These are phyloP conservation scores for Metroxylon sagu DNA, from an alignment of 176 grass and related monocot species.

Conservation along the genomic window DNA sequence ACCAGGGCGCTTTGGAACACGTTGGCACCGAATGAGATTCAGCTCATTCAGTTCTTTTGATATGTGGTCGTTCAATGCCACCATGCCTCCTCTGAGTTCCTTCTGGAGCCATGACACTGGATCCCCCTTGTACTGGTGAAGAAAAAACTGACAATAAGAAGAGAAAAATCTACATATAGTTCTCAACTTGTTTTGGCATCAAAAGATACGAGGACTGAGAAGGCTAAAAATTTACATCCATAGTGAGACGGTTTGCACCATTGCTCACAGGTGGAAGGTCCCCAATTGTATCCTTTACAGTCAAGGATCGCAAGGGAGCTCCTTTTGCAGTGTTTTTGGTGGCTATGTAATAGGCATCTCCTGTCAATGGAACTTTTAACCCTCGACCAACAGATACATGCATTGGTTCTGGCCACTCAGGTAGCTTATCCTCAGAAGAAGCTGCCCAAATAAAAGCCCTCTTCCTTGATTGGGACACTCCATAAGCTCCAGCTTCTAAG, in stretches of 20 bases:
- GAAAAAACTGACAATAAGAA: conserved; percentile 2
- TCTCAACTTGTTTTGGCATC: too few species aligned
- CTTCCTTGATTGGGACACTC: conserved; percentile 95
- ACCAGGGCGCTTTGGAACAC: conserved; percentile 47
- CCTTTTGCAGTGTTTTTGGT: conserved; percentile 63
- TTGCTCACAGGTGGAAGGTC: conserved; percentile 74
- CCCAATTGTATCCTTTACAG: conserved; percentile 77
- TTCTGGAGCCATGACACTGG: conserved; percentile 93
- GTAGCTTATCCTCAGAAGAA: conserved; percentile 74
- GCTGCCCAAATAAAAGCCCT: conserved; percentile 97
- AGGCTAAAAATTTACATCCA: conserved; percentile 42
- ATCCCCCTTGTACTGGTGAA: conserved; percentile 50
- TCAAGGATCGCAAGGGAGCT: conserved; percentile 79
- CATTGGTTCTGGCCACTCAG: conserved; percentile 94
- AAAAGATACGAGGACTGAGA: too few species aligned
- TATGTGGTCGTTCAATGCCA: conserved; percentile 46
- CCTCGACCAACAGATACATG: conserved; percentile 82
- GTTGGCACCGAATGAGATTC: conserved; percentile 58
- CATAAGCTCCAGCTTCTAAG: conserved; percentile 82
- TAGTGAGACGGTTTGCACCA: conserved; percentile 53
- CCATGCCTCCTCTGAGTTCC: conserved; percentile 46
- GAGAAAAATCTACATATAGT: not conserved
- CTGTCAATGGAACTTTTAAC: conserved; percentile 70
- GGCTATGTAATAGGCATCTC: conserved; percentile 60
- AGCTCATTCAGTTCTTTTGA: conserved; percentile 81